Evolutionary conservation across 805 yeast species (phyloP).

Genomic region (Barnettozyma californica): DNA sequence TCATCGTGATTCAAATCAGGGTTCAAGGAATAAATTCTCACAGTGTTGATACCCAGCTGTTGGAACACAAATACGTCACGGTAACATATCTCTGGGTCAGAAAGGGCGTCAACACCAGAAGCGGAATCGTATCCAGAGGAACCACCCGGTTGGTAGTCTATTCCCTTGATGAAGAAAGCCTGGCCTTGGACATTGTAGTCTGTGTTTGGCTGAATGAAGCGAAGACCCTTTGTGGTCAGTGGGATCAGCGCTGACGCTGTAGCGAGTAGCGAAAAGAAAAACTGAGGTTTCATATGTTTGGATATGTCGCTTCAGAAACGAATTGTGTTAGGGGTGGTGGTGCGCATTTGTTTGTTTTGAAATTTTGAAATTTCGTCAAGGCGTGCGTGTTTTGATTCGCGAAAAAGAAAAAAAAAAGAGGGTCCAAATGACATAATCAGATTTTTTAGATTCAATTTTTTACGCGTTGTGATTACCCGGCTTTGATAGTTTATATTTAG

Average conservation of each 20-base stretch:
- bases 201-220: conserved; percentile 53
- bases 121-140: conserved; percentile 46
- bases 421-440: neutral
- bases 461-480: neutral
- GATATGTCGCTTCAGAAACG: neutral
- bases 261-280: neutral
- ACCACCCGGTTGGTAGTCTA: conserved; percentile 94
- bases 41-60: conserved; percentile 78
- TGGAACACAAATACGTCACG: conserved; percentile 78
- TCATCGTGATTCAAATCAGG: conserved; percentile 85
- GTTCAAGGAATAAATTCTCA: conserved; percentile 76
- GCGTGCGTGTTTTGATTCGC: neutral
- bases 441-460: too few relatives aligned
- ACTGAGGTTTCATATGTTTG: neutral
- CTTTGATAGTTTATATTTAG: neutral
- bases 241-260: conserved; percentile 46
- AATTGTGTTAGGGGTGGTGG: neutral
- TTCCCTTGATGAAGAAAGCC: conserved; percentile 77
- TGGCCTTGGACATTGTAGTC: conserved; percentile 41
- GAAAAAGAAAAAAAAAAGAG: neutral
- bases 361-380: neutral
- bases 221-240: conserved; percentile 45
- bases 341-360: neutral
- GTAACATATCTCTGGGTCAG: conserved; percentile 63
- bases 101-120: conserved; percentile 54